Evolutionary conservation across 805 yeast genomes (phyloP).

Genomic region (Wickerhamiella kazuoi): DNA sequence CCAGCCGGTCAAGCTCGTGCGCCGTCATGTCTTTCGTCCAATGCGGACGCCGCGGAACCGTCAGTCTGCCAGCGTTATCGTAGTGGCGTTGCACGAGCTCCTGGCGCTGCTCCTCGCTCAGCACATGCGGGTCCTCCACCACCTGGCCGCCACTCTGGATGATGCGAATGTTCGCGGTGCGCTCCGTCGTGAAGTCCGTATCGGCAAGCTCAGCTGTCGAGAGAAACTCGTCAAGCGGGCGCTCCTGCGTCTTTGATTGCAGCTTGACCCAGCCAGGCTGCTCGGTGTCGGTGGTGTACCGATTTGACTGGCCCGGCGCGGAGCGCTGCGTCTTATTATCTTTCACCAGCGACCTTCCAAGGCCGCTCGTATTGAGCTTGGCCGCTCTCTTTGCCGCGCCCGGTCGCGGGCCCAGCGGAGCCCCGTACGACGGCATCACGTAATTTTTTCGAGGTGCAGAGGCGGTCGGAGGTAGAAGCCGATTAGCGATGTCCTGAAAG

Average conservation of each 20-base stretch:
- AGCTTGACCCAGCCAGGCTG: constrained; percentile 82
- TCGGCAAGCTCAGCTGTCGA: constrained; percentile 92
- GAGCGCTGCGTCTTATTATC: constrained; percentile 36
- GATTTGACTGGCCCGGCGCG: constrained; percentile 60
- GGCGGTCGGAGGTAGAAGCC: no score
- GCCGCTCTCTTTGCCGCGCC: constrained; percentile 53
- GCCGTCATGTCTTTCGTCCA: constrained; percentile 66
- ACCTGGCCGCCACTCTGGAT: constrained; percentile 33
- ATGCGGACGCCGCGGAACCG: constrained; percentile 81
- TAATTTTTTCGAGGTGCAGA: background rate
- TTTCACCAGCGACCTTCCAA: constrained; percentile 70
- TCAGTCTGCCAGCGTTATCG: constrained; percentile 36
- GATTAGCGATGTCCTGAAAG: no score
- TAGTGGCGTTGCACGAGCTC: constrained; percentile 41
- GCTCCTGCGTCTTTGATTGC: constrained; percentile 87
- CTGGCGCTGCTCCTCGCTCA: constrained; percentile 49
- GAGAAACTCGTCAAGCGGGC: constrained; percentile 82
- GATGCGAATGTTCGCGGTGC: constrained; percentile 63
- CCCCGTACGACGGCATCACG: constrained; percentile 3
- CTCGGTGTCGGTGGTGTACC: constrained; percentile 61
- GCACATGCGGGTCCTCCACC: constrained; percentile 36
- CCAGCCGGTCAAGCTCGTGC: constrained; percentile 65
- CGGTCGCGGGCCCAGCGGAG: constrained; percentile 83
- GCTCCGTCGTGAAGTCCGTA: constrained; percentile 89
- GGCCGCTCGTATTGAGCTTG: constrained; percentile 47